Percentiles rank a stretch among this genome's conserved stretches.
Conservation (phyloP, 495 filamentous ascomycete genomes). For the Penicillium silybi region DNA sequence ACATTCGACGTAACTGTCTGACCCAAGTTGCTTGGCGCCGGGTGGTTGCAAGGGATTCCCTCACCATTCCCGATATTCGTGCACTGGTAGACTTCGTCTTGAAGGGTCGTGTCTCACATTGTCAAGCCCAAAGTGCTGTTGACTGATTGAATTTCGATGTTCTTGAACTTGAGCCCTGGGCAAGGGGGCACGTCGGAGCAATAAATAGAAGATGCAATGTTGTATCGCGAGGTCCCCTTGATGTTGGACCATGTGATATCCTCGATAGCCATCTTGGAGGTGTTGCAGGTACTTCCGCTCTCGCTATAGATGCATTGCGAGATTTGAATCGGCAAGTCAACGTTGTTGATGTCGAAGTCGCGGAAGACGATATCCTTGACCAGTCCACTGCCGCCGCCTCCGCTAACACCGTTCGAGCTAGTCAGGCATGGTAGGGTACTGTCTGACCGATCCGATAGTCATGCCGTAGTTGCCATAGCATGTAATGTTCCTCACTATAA, state of each 20-base stretch:
- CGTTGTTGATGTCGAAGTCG: slow-evolving; percentile 44
- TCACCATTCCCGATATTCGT: slow-evolving; percentile 18
- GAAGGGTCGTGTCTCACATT: slow-evolving; percentile 17
- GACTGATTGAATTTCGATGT: slow-evolving; percentile 44
- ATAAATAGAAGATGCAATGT: slow-evolving; percentile 52
- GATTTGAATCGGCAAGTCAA: slow-evolving; percentile 55
- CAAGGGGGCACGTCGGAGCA: slow-evolving; percentile 47
- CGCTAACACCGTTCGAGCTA: slow-evolving; percentile 32
- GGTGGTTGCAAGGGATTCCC: slow-evolving; percentile 23
- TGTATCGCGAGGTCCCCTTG: slow-evolving; percentile 50
- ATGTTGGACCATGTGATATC: slow-evolving; percentile 56
- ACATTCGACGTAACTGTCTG: slow-evolving; percentile 19
- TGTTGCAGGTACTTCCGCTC: slow-evolving; percentile 41
- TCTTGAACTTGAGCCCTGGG: slow-evolving; percentile 43
- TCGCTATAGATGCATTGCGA: slow-evolving; percentile 54
- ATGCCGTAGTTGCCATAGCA: slow-evolving; percentile 29
- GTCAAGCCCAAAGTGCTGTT: slow-evolving; percentile 21
- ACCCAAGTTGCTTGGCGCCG: slow-evolving; percentile 20
- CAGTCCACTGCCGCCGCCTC: slow-evolving; percentile 31
- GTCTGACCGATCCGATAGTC: slow-evolving; percentile 46
- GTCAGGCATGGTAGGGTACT: slow-evolving; percentile 29
- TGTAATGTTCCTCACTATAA: slow-evolving; percentile 30
- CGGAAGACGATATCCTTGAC: slow-evolving; percentile 51
- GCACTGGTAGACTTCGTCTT: slow-evolving; percentile 25
- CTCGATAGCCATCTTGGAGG: slow-evolving; percentile 44